These are phyloP conservation scores for Didymella glomerata DNA, from an alignment of 2,329 filamentous ascomycete genomes.

Conservation along the genomic window DNA sequence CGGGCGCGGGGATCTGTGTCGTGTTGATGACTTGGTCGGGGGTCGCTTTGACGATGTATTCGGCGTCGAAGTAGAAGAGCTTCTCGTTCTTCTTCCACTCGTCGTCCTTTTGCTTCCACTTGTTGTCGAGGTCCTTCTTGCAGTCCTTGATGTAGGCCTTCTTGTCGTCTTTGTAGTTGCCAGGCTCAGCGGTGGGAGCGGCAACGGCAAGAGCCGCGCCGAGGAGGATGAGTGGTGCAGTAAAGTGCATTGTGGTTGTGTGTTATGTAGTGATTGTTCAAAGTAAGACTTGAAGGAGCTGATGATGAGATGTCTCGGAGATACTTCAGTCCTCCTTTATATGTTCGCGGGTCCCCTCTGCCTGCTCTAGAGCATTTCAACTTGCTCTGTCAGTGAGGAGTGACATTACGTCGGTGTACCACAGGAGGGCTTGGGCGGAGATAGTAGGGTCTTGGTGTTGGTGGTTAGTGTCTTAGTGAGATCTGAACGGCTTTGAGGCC, in stretches of 20 bases:
- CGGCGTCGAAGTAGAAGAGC: slow-evolving; percentile 58
- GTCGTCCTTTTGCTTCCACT: slow-evolving; percentile 32
- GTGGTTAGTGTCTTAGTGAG: slow-evolving; percentile 22
- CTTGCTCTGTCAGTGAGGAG: background rate
- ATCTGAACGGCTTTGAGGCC: slow-evolving; percentile 22
- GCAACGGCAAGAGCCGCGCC: slow-evolving; percentile 32
- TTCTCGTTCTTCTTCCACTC: slow-evolving; percentile 38
- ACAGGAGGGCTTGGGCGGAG: slow-evolving; percentile 11
- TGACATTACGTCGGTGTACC: slow-evolving; percentile 31
- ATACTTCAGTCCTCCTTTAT: slow-evolving; percentile 27
- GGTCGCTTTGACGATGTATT: slow-evolving; percentile 58
- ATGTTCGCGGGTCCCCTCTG: slow-evolving; percentile 21
- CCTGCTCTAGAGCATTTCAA: slow-evolving; percentile 3
- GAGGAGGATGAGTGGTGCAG: slow-evolving; percentile 31
- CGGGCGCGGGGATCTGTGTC: slow-evolving; percentile 50
- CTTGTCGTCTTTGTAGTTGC: slow-evolving; percentile 10
- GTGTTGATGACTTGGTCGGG: slow-evolving; percentile 61
- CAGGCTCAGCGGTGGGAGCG: slow-evolving; percentile 26
- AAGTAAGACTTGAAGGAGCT: slow-evolving; percentile 9
- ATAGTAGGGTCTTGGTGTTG: slow-evolving; percentile 26
- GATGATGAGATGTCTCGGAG: slow-evolving; percentile 11
- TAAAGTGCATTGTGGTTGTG: slow-evolving; percentile 33
- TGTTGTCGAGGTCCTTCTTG: slow-evolving; percentile 35
- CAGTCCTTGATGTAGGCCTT: slow-evolving; percentile 28
- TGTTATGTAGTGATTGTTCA: background rate